These are phyloP conservation scores for Hypoxylon crocopeplum DNA, from an alignment of 495 filamentous ascomycete species.

Conservation along the genomic window DNA sequence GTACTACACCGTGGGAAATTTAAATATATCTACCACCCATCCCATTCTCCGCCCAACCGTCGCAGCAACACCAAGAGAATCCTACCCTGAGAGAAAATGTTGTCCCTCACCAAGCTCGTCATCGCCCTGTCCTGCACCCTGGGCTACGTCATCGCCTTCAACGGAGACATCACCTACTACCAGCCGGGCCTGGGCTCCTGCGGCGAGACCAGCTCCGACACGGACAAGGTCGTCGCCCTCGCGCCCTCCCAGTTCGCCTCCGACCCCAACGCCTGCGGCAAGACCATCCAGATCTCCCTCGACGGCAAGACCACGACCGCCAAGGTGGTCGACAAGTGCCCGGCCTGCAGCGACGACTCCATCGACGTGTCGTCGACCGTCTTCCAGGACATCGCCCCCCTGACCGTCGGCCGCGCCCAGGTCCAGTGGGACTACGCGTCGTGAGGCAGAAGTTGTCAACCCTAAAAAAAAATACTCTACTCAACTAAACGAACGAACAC, in stretches of 20 bases:
- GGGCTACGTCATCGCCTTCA: slow-evolving; percentile 25
- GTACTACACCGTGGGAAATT: not conserved
- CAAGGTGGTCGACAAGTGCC: slow-evolving; percentile 75
- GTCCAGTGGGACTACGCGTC: slow-evolving; percentile 40
- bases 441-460: too few species aligned
- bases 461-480: too few species aligned
- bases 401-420: slow-evolving; percentile 42
- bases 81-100: not conserved
- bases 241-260: slow-evolving; percentile 45
- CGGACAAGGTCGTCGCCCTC: slow-evolving; percentile 49
- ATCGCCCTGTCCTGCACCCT: slow-evolving; percentile 11
- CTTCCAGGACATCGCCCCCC: slow-evolving; percentile 46
- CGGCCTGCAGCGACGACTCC: slow-evolving; percentile 59
- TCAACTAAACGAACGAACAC: too few species aligned
- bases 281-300: slow-evolving; percentile 62
- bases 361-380: slow-evolving; percentile 56
- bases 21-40: not conserved
- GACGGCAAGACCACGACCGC: slow-evolving; percentile 60
- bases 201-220: slow-evolving; percentile 46
- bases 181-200: slow-evolving; percentile 51
- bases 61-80: not conserved
- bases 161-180: slow-evolving; percentile 54
- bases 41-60: not conserved
- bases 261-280: slow-evolving; percentile 64
- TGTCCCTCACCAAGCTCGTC: slow-evolving; percentile 23